phyloP scores from a whole-genome alignment of 306 rosid species.

The Quillaja saponaria region DNA sequence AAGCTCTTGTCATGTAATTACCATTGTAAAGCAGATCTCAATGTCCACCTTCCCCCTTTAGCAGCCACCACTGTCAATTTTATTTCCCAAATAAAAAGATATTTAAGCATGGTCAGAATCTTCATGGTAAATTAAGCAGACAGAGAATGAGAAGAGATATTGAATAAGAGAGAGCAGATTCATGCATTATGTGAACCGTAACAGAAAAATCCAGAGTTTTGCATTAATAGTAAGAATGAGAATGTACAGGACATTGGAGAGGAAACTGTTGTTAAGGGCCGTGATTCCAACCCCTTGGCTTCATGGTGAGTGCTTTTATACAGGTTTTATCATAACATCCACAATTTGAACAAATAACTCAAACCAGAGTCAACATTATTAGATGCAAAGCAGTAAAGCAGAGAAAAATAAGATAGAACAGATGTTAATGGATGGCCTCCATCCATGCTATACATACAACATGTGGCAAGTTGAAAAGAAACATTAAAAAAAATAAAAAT shows the following conservation, averaged over 20 bases:
- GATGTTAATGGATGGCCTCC: conserved; percentile 1
- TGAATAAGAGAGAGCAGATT: not conserved
- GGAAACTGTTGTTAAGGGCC: not conserved
- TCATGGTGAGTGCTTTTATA: not conserved
- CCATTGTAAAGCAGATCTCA: conserved; percentile 82
- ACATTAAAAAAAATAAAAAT: conserved; percentile 4
- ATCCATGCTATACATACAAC: not conserved
- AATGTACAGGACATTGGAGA: conserved; percentile 7
- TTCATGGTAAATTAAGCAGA: conserved; percentile 13
- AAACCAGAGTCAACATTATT: not conserved
- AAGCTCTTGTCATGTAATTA: conserved; percentile 89
- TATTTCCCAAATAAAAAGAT: conserved; percentile 29
- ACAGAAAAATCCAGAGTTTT: conserved; percentile 23
- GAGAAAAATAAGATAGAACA: not conserved
- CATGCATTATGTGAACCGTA: conserved; percentile 5
- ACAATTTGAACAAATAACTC: conserved; percentile 1
- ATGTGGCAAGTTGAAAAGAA: not conserved
- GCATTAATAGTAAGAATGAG: conserved; percentile 12
- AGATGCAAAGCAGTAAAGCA: too few relatives aligned
- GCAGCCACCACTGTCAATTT: conserved; percentile 75
- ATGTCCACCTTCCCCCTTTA: conserved; percentile 62
- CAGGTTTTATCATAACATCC: not conserved
- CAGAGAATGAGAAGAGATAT: not conserved
- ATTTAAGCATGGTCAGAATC: not conserved
- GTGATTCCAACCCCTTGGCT: not conserved